These are phyloP conservation scores for Phytophthora brassicae DNA, from an alignment of 352 stramenopile species.

Conservation along the genomic window DNA sequence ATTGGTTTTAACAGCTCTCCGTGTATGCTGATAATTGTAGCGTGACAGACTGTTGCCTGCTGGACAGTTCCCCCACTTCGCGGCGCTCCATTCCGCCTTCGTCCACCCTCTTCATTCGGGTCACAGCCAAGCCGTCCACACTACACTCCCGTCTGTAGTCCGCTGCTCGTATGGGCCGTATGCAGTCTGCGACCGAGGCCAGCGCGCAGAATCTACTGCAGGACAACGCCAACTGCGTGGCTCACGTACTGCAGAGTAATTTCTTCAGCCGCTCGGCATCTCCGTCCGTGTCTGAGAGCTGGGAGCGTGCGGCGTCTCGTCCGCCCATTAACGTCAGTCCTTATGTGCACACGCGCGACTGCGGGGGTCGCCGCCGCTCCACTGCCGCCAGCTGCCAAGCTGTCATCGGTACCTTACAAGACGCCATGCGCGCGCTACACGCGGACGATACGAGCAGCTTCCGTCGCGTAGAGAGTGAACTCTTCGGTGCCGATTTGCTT, in stretches of 20 bases:
- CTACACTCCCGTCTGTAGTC: background rate
- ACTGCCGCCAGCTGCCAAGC: slow-evolving; percentile 55
- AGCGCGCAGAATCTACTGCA: slow-evolving; percentile 29
- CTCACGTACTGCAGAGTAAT: slow-evolving; percentile 36
- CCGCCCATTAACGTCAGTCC: slow-evolving; percentile 46
- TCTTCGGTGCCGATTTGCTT: slow-evolving; percentile 57
- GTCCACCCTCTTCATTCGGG: slow-evolving; percentile 20
- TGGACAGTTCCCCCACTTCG: slow-evolving; percentile 23
- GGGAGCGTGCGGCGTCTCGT: slow-evolving; percentile 36
- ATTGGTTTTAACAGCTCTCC: no score
- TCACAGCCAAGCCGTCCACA: slow-evolving; percentile 16
- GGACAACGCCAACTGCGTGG: slow-evolving; percentile 40
- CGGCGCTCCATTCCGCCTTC: slow-evolving; percentile 26
- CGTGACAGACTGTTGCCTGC: slow-evolving; percentile 1
- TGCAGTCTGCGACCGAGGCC: slow-evolving; percentile 31
- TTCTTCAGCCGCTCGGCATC: slow-evolving; percentile 39
- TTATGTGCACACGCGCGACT: slow-evolving; percentile 49
- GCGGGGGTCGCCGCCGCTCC: slow-evolving; percentile 44
- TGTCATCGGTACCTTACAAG: slow-evolving; percentile 58
- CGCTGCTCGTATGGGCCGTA: slow-evolving; percentile 12
- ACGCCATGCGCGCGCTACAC: slow-evolving; percentile 57
- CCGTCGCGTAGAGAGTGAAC: slow-evolving; percentile 54
- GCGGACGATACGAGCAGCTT: slow-evolving; percentile 57
- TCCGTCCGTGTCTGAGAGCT: slow-evolving; percentile 34
- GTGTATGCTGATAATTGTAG: background rate